Evolutionary conservation across 345 rosid species (phyloP).

Genomic region (Aquilaria yunnanensis): DNA sequence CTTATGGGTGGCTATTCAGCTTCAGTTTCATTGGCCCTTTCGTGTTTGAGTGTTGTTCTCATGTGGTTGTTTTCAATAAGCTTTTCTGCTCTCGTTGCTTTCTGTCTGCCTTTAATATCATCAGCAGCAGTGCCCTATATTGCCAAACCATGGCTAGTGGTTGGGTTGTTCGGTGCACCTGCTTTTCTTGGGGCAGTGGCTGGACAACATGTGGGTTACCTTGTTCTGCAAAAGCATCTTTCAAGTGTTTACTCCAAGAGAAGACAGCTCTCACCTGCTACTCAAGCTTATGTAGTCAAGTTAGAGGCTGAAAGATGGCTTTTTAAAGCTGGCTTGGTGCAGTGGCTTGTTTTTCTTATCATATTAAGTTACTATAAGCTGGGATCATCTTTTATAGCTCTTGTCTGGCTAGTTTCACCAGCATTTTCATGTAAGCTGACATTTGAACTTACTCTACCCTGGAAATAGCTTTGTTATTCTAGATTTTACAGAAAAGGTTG

Average conservation of each 20-base stretch:
- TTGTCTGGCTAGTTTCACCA: slow-evolving; percentile 89
- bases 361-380: slow-evolving; percentile 68
- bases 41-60: slow-evolving; percentile 62
- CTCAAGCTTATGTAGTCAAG: slow-evolving; percentile 50
- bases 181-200: slow-evolving; percentile 79
- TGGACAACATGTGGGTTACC: slow-evolving; percentile 81
- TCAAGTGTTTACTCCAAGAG: slow-evolving; percentile 42
- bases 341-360: slow-evolving; percentile 71
- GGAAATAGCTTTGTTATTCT: no score
- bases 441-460: neutral
- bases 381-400: slow-evolving; percentile 79
- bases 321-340: slow-evolving; percentile 77
- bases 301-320: slow-evolving; percentile 96
- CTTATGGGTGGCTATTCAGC: slow-evolving; percentile 90
- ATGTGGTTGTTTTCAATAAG: slow-evolving; percentile 66
- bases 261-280: slow-evolving; percentile 35
- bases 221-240: slow-evolving; percentile 44
- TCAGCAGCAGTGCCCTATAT: slow-evolving; percentile 77
- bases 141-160: slow-evolving; percentile 67
- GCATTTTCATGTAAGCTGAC: slow-evolving; percentile 86
- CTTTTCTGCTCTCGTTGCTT: slow-evolving; percentile 64
- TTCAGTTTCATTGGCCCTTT: slow-evolving; percentile 49
- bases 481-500: no score
- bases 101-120: slow-evolving; percentile 61
- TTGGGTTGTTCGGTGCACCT: slow-evolving; percentile 91